A percentile compares a stretch with the other conserved stretches of the same genome.
These are phyloP conservation scores for Erysimum cheiranthoides DNA, from an alignment of 345 rosid genomes.

Conservation along the genomic window DNA sequence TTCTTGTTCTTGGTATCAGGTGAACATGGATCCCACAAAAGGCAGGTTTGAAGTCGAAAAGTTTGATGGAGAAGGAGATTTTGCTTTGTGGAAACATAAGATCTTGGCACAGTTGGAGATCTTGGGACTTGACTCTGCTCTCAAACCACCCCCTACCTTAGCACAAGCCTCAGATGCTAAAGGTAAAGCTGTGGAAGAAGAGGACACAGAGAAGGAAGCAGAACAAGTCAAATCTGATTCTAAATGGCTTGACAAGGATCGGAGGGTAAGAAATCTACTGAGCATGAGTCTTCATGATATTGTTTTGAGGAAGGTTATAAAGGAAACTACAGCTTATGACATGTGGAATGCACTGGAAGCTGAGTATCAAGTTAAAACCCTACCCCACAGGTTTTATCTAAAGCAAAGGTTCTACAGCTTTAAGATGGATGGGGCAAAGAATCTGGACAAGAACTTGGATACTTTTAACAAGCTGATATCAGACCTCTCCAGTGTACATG, in stretches of 20 bases:
- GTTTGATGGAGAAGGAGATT: background rate
- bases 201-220: background rate
- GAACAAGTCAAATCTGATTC: background rate
- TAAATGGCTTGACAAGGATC: background rate
- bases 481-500: background rate
- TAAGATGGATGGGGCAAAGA: background rate
- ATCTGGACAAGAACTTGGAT: background rate
- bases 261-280: background rate
- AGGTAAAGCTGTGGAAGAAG: background rate
- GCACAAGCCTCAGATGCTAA: background rate
- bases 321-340: background rate
- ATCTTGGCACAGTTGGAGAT: background rate
- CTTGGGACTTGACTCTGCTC: background rate
- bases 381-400: background rate
- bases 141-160: accelerated
- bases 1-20: too few species aligned
- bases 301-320: background rate
- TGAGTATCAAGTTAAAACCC: background rate
- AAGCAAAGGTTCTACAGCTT: background rate
- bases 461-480: background rate
- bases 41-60: background rate
- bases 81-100: background rate
- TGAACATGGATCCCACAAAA: background rate
- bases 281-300: background rate
- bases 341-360: background rate